A percentile compares a stretch with the other conserved stretches of the same genome.
phyloP scores from a whole-genome alignment of 352 stramenopile genomes.

The Phytopythium aichiense region DNA sequence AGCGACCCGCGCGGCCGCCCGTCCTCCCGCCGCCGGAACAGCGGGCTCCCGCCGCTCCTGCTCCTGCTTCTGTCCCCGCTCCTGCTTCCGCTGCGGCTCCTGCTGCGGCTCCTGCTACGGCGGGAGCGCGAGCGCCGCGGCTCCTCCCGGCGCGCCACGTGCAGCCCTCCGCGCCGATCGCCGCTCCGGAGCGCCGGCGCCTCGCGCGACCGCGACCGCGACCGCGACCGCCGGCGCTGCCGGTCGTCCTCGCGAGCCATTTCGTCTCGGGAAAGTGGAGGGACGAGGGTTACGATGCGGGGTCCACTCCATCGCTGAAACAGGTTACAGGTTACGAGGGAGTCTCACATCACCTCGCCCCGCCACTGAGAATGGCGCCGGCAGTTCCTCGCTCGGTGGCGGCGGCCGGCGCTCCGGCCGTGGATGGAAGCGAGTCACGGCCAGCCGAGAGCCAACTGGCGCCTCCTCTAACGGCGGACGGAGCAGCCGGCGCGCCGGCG shows the following conservation, averaged over 20 bases:
- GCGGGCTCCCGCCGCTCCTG: constrained; percentile 3
- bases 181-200: background rate
- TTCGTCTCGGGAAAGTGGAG: background rate
- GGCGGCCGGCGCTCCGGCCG: too few species aligned
- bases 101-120: constrained; percentile 9
- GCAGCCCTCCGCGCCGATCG: constrained; percentile 15
- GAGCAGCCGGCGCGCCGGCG: background rate
- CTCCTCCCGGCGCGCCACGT: constrained; percentile 24
- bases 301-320: too few species aligned
- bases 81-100: constrained; percentile 20
- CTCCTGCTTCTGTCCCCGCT: constrained; percentile 12
- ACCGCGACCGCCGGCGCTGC: background rate
- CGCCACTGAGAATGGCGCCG: background rate
- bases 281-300: background rate
- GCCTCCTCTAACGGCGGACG: background rate
- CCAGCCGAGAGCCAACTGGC: background rate
- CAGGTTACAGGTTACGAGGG: too few species aligned
- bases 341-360: too few species aligned
- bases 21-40: constrained; percentile 1
- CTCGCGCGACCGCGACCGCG: background rate
- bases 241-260: constrained; percentile 2
- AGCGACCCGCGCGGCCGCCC: constrained; percentile 23
- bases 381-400: background rate
- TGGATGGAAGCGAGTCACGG: too few species aligned
- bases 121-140: background rate